phyloP scores from a whole-genome alignment of 176 grass and related monocot genomes.

The Echinochloa phyllopogon region DNA sequence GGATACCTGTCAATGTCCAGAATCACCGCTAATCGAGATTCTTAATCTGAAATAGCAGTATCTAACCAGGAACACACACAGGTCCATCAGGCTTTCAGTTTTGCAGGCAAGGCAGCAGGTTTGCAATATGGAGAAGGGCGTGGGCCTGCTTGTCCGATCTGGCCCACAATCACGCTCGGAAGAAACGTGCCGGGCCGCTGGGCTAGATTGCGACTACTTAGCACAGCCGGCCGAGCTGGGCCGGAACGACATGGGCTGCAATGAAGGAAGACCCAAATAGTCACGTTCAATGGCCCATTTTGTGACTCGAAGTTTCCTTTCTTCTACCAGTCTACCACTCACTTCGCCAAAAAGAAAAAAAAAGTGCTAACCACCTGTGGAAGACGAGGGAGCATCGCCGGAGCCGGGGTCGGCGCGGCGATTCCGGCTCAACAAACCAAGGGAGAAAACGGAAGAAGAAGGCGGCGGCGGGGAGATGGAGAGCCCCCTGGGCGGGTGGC shows the following conservation, averaged over 20 bases:
- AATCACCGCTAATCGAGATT: not conserved
- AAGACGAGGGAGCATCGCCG: conserved; percentile 22
- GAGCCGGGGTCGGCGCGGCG: conserved; percentile 22
- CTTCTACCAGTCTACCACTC: not conserved
- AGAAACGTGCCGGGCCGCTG: not conserved
- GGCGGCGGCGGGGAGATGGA: conserved; percentile 53
- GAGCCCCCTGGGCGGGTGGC: conserved; percentile 73
- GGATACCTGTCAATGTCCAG: not conserved
- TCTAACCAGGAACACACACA: too few species aligned
- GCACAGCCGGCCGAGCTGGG: too few species aligned
- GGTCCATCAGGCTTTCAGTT: too few species aligned
- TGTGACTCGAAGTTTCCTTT: too few species aligned
- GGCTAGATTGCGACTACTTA: not conserved
- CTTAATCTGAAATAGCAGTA: too few species aligned
- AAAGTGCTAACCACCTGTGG: not conserved
- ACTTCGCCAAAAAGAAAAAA: not conserved
- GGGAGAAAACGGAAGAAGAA: not conserved
- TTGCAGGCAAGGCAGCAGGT: too few species aligned
- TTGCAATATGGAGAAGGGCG: too few species aligned
- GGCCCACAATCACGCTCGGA: not conserved
- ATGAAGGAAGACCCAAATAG: not conserved
- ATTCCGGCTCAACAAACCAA: not conserved
- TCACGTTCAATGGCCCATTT: not conserved
- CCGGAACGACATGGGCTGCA: not conserved
- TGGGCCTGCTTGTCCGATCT: not conserved